Conservation (phyloP, 2,329 filamentous ascomycete species). For the Colletotrichum abscissum region DNA sequence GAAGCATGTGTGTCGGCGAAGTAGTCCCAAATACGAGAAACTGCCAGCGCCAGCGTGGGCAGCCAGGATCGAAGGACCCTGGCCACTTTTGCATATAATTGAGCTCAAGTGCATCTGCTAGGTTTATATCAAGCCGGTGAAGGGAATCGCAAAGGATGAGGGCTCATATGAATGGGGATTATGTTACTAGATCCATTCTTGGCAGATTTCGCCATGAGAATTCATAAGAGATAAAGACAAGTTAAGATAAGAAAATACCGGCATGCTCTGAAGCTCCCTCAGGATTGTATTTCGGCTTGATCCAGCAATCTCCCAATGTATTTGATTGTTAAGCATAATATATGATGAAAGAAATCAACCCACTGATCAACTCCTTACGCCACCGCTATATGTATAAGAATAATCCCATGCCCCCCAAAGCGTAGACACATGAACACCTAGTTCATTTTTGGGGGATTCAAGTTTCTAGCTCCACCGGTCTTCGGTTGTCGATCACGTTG, state of each 20-base stretch:
- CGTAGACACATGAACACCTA: neutral
- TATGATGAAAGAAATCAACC: neutral
- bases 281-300: too few relatives aligned
- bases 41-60: neutral
- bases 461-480: neutral
- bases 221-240: neutral
- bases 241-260: neutral
- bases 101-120: neutral
- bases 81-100: too few relatives aligned
- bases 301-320: neutral
- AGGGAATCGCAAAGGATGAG: too few relatives aligned
- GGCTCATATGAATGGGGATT: neutral
- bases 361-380: neutral
- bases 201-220: neutral
- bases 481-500: neutral
- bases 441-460: neutral
- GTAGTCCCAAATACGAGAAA: neutral
- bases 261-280: too few relatives aligned
- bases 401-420: neutral
- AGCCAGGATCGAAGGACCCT: too few relatives aligned
- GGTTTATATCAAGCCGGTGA: neutral
- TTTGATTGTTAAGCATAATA: neutral
- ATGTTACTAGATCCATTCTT: too few relatives aligned
- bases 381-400: neutral
- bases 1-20: neutral